Percentiles rank a stretch among this genome's conserved stretches.
Evolutionary conservation across 2,329 filamentous ascomycete species (phyloP).

Genomic region (Aaosphaeria arxii): DNA sequence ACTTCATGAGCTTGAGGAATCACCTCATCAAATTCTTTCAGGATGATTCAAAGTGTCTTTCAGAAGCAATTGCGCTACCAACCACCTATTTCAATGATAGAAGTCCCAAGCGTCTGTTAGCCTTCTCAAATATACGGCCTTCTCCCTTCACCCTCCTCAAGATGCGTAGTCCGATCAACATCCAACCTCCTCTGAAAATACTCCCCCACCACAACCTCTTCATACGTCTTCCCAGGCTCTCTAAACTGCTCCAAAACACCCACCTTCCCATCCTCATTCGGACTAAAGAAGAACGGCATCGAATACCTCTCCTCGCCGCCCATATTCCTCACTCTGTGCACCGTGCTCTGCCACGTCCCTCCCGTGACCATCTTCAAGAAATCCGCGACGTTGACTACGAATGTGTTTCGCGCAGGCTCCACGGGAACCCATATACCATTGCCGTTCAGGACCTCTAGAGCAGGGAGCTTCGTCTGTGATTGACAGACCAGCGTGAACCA

Average conservation of each 20-base stretch:
- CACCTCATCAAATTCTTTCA: too few relatives aligned
- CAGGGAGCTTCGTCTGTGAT: conserved; percentile 17
- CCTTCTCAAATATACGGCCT: background rate
- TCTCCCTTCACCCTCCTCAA: conserved; percentile 7
- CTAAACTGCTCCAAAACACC: conserved; percentile 27
- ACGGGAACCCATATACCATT: conserved; percentile 42
- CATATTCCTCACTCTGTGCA: conserved; percentile 41
- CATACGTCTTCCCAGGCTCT: conserved; percentile 19
- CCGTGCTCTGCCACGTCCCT: conserved; percentile 38
- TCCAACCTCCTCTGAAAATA: conserved; percentile 30
- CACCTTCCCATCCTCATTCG: conserved; percentile 32
- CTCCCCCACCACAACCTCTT: conserved; percentile 29
- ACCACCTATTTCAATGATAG: too few relatives aligned
- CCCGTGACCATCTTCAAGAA: conserved; percentile 43
- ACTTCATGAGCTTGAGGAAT: too few relatives aligned
- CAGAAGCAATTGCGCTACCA: too few relatives aligned
- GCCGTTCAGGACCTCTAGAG: conserved; percentile 42
- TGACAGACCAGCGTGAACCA: conserved; percentile 43
- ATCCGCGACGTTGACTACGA: conserved; percentile 43
- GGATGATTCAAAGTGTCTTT: too few relatives aligned
- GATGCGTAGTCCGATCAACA: conserved; percentile 31
- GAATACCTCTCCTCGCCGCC: conserved; percentile 39
- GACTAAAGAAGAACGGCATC: conserved; percentile 41
- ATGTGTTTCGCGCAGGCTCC: conserved; percentile 30
- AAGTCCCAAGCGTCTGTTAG: too few relatives aligned